Percentiles rank a stretch among this genome's conserved stretches.
phyloP scores from a whole-genome alignment of 306 rosid species.

The Abrus precatorius region DNA sequence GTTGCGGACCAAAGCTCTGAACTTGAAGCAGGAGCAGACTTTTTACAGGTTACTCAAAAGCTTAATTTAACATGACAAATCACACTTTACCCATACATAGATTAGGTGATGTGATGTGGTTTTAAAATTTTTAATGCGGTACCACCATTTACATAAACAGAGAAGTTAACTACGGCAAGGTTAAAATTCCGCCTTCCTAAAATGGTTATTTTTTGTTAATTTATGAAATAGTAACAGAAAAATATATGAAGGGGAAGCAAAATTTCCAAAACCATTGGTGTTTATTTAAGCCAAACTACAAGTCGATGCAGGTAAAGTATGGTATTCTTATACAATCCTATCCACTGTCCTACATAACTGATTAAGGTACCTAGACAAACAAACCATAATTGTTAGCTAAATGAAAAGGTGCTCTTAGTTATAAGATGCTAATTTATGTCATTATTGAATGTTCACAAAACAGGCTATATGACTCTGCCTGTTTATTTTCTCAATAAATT shows the following conservation, averaged over 20 bases:
- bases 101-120: neutral
- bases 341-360: neutral
- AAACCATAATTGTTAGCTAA: neutral
- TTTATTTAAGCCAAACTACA: neutral
- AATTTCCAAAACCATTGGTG: neutral
- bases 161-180: too few species aligned
- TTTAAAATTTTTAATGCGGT: neutral
- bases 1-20: conserved; percentile 23
- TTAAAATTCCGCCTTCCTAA: too few species aligned
- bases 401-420: too few species aligned
- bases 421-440: too few species aligned
- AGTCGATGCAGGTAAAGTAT: neutral
- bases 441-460: neutral
- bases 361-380: neutral
- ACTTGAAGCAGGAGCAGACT: conserved; percentile 51
- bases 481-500: neutral
- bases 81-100: neutral
- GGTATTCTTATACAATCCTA: neutral
- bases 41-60: conserved; percentile 43
- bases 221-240: too few species aligned
- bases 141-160: neutral
- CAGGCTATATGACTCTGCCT: neutral
- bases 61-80: neutral
- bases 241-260: too few species aligned
- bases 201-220: too few species aligned